Base-by-base conservation (phyloP, 441 rosid genomes). In the Daphne laureola region DNA sequence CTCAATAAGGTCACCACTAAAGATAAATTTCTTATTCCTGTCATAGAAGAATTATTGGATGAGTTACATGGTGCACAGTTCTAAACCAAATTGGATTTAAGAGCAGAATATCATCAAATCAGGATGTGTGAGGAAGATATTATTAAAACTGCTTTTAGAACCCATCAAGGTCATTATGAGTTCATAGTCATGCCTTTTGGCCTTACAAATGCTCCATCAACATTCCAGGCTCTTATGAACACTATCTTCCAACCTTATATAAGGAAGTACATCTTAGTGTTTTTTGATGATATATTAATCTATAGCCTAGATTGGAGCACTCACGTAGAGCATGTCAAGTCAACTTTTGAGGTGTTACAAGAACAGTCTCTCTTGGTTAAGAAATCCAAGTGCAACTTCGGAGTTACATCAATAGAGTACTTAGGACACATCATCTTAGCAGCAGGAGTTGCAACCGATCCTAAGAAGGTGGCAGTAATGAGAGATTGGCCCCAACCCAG, bases 31-130 rank as follows among this genome's bases (percentile, higher is more conserved):
- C 38, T 11, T 0, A 46, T 46, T 2, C 50, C 18, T 0, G 49
- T 46, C 42, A 56, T 56, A 0, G 50, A 43, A 7, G 36, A 56
- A 15, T 5, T 56, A 2, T 36, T 56, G 11, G 43, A 56, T 6
- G 60, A 56, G 15, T 3, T 56, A 3, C 16, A 44, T 45, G 23
- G 46, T 1, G 53, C 54, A 2, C 0, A n/a, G 8, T 27, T 17
- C 17, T 14, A 44, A 13, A 36, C 59, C 0, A 62, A 62, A 16
- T 21, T 62, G 46, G 54, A 62, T n/a, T 14, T 60, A 12, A 1
- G 64, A 8, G 17, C 38, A 0, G 58, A 46, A 0, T 53, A 53
- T 26, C 55, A 43, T 27, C 51, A 61, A 18, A 53, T 61, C 13
- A 31, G 14, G 2, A 52, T 61, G 40, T 3, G 3, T 0, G 16